A percentile compares a stretch with the other conserved stretches of the same genome.
phyloP scores from a whole-genome alignment of 225 moss, liverwort and hornwort species.

The Pleurozium schreberi region DNA sequence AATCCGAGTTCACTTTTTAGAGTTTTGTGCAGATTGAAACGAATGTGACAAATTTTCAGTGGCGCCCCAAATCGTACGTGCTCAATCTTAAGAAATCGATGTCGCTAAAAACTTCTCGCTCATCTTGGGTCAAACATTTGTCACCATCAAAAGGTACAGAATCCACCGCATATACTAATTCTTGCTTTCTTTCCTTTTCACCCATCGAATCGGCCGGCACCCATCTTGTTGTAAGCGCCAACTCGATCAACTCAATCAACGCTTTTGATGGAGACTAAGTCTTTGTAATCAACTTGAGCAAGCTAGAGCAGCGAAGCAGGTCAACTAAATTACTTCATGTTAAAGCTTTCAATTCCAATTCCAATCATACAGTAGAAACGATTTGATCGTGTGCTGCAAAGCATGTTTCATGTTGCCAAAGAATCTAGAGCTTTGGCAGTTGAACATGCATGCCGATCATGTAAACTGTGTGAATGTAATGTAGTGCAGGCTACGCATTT shows the following conservation, averaged over 20 bases:
- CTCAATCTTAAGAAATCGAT: too few relatives aligned
- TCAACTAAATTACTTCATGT: too few relatives aligned
- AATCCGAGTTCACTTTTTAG: not conserved
- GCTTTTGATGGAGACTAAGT: not conserved
- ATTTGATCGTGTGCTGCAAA: not conserved
- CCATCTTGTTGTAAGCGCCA: not conserved
- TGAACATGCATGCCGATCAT: not conserved
- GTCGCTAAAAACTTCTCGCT: not conserved
- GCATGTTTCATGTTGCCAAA: not conserved
- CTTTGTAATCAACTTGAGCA: not conserved
- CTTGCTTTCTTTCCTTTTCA: not conserved
- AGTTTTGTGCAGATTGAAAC: not conserved
- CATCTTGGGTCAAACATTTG: too few relatives aligned
- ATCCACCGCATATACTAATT: not conserved
- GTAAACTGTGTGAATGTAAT: not conserved
- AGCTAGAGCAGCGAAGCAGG: not conserved
- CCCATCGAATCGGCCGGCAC: not conserved
- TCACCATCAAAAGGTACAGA: not conserved
- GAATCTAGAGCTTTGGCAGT: conserved; percentile 4
- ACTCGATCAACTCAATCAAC: not conserved
- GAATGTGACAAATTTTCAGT: not conserved
- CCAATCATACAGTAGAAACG: not conserved
- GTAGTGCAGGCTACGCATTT: not conserved
- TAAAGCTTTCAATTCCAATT: not conserved
- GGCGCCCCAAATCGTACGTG: not conserved